Conservation (phyloP, 306 rosid species). For the Arachis stenosperma region DNA sequence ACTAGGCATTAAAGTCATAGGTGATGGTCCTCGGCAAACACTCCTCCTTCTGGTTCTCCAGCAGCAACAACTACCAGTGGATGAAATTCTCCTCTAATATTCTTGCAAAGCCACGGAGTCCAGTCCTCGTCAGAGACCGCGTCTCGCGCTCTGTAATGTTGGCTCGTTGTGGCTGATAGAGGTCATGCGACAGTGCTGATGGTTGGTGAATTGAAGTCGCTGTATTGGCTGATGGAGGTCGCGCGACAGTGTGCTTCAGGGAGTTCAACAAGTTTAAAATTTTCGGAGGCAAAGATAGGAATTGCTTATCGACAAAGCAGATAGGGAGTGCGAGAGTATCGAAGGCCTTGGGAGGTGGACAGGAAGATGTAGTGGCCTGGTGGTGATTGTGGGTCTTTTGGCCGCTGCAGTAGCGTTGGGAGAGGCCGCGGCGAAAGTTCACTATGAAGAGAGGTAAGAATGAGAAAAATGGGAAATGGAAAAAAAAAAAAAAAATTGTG, state of each 20-base stretch:
- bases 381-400: too few relatives aligned
- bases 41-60: conserved; percentile 71
- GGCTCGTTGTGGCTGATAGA: conserved; percentile 80
- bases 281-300: conserved; percentile 68
- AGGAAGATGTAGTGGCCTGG: too few relatives aligned
- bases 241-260: conserved; percentile 64
- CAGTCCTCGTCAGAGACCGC: conserved; percentile 61
- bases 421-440: too few relatives aligned
- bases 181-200: conserved; percentile 47
- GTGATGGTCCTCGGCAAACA: conserved; percentile 87
- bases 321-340: conserved; percentile 32
- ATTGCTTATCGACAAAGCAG: conserved; percentile 82
- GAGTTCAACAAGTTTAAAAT: conserved; percentile 82
- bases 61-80: conserved; percentile 43
- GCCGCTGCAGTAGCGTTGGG: too few relatives aligned
- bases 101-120: conserved; percentile 86
- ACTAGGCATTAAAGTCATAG: too few relatives aligned
- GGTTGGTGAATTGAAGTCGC: conserved; percentile 47
- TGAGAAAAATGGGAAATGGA: too few relatives aligned
- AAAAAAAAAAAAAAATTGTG: too few relatives aligned
- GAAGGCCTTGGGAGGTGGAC: too few relatives aligned
- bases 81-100: conserved; percentile 75
- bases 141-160: conserved; percentile 88
- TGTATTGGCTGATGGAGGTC: conserved; percentile 78
- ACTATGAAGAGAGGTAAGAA: too few relatives aligned